Evolutionary conservation across 495 filamentous ascomycete genomes (phyloP).

Genomic region (Trichoderma reesei): DNA sequence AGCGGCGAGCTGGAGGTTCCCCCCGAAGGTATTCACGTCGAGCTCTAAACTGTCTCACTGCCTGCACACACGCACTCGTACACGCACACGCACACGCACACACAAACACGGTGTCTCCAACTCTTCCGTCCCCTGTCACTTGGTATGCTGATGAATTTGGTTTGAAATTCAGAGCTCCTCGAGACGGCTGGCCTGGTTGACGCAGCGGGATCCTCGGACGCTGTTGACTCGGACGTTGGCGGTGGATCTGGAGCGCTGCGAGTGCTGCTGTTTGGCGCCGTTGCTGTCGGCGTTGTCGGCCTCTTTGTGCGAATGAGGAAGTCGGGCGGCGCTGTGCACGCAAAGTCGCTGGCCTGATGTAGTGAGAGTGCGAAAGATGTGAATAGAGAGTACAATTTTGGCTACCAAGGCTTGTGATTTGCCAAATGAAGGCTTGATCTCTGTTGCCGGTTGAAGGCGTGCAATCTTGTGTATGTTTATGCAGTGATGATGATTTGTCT

Average conservation of each 20-base stretch:
- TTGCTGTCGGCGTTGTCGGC: neutral
- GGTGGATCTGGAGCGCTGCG: neutral
- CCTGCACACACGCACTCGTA: constrained; percentile 11
- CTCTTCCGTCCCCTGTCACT: neutral
- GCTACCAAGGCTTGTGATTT: neutral
- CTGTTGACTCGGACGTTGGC: neutral
- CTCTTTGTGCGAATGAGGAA: neutral
- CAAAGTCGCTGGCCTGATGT: neutral
- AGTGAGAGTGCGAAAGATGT: neutral
- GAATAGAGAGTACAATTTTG: neutral
- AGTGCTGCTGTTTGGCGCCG: neutral
- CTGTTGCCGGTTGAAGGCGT: too few relatives aligned
- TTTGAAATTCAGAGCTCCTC: neutral
- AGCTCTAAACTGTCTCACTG: constrained; percentile 55
- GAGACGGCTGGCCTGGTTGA: neutral
- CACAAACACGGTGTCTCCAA: neutral
- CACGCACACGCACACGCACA: too few relatives aligned
- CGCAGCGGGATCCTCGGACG: neutral
- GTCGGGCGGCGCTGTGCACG: neutral
- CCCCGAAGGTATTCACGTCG: constrained; percentile 95
- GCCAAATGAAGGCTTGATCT: too few relatives aligned
- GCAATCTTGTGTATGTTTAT: too few relatives aligned
- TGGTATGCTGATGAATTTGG: constrained; percentile 7
- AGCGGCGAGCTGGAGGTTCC: constrained; percentile 85
- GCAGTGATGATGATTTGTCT: too few relatives aligned